Evolutionary conservation across 169 alveolate genomes (phyloP), one percentile per base, ranked within the genome.

Genomic region (Plasmodium chabaudi): DNA sequence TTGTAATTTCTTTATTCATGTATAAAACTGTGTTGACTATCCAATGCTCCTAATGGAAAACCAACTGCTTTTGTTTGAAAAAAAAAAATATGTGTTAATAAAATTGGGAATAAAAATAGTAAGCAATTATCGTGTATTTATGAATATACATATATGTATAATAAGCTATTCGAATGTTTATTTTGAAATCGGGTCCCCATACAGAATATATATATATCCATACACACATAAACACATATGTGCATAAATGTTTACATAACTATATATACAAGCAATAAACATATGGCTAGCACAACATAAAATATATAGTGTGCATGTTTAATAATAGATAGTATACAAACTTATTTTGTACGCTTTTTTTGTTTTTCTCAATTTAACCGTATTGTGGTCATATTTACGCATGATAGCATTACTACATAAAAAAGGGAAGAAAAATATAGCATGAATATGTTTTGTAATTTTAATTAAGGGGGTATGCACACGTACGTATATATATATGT

Each of bases 21-120:
- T 59, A 55, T 1, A 39, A 25, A 79, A n/a, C 42, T 63, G 42
- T 13, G 44, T 56, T 84, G 91, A 71, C 91, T 56, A 84, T 72
- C 82, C 73, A 53, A 69, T 84, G 91, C 91, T 84, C 91, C 91
- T 84, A 84, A 84, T 84, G 91, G 91, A 84, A 84, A 84, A 84
- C 91, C 91, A 84, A 84, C 91, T 84, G 91, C 91, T 84, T 84
- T 39, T 56, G 15, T 56, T 57, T 47, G 23, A 68, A 68, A 84
- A 84, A 69, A 84, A 82, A 67, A 57, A 84, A 84, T 23, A 74
- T 61, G 61, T 46, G 68, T 75, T 75, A 63, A 53, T 34, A 27
- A 47, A n/a, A 71, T 27, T 51, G 53, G 5, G 17, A 49, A 23
- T 21, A 7, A 55, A 34, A 56, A 23, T 51, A 13, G 5, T 13